Conservation (phyloP, 1,139 yeast genomes). For the Sugiyamaella pinicola region DNA sequence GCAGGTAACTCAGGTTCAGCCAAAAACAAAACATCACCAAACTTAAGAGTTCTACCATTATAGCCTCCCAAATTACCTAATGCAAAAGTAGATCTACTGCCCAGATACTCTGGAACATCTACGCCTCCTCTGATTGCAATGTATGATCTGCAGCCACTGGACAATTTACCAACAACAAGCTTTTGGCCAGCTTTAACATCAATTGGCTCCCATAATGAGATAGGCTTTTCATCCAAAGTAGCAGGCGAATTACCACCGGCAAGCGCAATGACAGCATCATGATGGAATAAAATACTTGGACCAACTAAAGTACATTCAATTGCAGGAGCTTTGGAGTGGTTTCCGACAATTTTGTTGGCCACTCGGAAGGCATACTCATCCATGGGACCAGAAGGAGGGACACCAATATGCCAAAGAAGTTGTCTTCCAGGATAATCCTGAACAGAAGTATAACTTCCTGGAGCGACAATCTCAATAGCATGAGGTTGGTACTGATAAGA, state of each 20-base stretch:
- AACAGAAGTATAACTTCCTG: slow-evolving; percentile 94
- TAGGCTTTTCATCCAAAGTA: slow-evolving; percentile 61
- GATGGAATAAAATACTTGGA: slow-evolving; percentile 82
- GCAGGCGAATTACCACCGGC: slow-evolving; percentile 82
- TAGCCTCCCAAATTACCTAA: slow-evolving; percentile 92
- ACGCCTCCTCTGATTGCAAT: slow-evolving; percentile 90
- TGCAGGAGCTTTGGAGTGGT: slow-evolving; percentile 78
- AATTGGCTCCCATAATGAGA: slow-evolving; percentile 71
- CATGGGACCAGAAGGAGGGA: slow-evolving; percentile 99
- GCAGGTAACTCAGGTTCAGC: slow-evolving; percentile 74
- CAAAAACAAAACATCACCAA: slow-evolving; percentile 87
- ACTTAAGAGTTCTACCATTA: slow-evolving; percentile 86
- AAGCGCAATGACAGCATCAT: slow-evolving; percentile 71
- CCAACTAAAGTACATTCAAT: slow-evolving; percentile 87
- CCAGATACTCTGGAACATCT: slow-evolving; percentile 90
- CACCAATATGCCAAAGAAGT: slow-evolving; percentile 88
- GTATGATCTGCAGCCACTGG: slow-evolving; percentile 84
- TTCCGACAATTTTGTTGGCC: slow-evolving; percentile 90
- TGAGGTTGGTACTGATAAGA: slow-evolving; percentile 75
- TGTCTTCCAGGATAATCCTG: slow-evolving; percentile 96
- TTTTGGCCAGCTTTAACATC: slow-evolving; percentile 71
- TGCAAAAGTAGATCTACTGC: slow-evolving; percentile 96
- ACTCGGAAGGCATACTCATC: slow-evolving; percentile 86
- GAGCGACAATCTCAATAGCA: slow-evolving; percentile 79
- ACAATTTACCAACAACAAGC: slow-evolving; percentile 76